phyloP scores from a whole-genome alignment of 108 stramenopile species.

The Pseudonitzschia delicatissima region DNA sequence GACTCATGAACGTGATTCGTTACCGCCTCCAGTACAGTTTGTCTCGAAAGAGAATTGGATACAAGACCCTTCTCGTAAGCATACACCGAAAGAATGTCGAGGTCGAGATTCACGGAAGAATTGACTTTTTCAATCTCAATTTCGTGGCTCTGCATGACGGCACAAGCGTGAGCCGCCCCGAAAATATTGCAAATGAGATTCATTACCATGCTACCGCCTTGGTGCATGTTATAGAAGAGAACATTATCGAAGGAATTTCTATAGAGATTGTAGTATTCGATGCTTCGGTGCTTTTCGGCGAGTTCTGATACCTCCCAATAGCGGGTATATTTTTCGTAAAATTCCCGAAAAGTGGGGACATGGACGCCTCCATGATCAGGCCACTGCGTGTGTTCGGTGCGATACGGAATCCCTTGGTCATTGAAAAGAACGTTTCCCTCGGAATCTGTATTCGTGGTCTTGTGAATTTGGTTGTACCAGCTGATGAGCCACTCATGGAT shows the following conservation, averaged over 20 bases:
- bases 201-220: constrained; percentile 1
- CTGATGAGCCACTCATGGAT: constrained; percentile 16
- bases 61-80: constrained; percentile 7
- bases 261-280: constrained; percentile 13
- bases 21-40: neutral
- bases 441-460: constrained; percentile 7
- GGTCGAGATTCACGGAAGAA: constrained; percentile 9
- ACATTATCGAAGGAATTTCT: constrained; percentile 3
- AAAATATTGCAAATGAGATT: constrained; percentile 8
- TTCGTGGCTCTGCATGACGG: neutral
- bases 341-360: neutral
- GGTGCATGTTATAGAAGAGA: constrained; percentile 7
- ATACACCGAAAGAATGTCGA: constrained; percentile 6
- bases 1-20: neutral
- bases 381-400: constrained; percentile 6
- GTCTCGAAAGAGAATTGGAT: neutral
- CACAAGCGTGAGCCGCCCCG: constrained; percentile 2
- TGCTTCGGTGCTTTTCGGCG: constrained; percentile 4
- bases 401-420: constrained; percentile 5
- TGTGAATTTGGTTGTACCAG: constrained; percentile 19
- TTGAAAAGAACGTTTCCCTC: constrained; percentile 8
- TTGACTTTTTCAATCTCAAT: neutral
- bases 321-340: constrained; percentile 1
- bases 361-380: constrained; percentile 3
- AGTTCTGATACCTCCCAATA: constrained; percentile 7